Conservation (phyloP, 495 filamentous ascomycete genomes). For the Aspergillus heteromorphus region DNA sequence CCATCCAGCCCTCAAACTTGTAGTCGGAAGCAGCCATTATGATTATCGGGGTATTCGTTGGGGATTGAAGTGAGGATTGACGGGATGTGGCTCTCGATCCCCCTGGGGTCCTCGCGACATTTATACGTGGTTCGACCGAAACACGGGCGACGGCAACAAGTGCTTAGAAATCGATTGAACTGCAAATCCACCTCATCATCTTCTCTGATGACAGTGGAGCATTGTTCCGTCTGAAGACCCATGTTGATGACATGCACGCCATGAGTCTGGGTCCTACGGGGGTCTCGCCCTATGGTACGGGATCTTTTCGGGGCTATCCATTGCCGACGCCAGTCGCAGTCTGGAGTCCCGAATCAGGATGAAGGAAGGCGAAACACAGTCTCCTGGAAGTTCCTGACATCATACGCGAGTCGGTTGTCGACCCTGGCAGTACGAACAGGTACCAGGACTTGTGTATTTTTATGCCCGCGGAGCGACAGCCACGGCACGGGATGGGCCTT, state of each 20-base stretch:
- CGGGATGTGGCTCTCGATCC: neutral
- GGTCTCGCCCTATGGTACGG: too few relatives aligned
- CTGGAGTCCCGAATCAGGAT: too few relatives aligned
- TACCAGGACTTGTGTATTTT: neutral
- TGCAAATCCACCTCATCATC: neutral
- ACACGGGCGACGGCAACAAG: neutral
- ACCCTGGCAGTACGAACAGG: too few relatives aligned
- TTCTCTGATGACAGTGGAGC: neutral
- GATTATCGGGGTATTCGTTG: too few relatives aligned
- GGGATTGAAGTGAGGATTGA: neutral
- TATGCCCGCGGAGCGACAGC: neutral
- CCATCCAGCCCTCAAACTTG: conserved; percentile 74
- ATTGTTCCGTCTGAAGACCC: neutral
- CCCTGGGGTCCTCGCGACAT: conserved; percentile 1
- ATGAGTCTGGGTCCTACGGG: too few relatives aligned
- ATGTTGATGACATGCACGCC: too few relatives aligned
- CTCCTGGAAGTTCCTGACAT: too few relatives aligned
- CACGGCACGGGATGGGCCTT: neutral
- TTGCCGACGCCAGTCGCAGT: too few relatives aligned
- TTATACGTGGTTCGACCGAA: neutral
- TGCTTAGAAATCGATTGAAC: neutral
- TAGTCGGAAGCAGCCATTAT: conserved; percentile 23
- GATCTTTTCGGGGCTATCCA: too few relatives aligned
- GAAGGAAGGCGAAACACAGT: too few relatives aligned
- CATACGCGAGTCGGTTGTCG: too few relatives aligned